A percentile compares a stretch with the other conserved stretches of the same genome.
These are phyloP conservation scores for Kodamaea derodonti DNA, from an alignment of 1,139 yeast species.

Conservation along the genomic window DNA sequence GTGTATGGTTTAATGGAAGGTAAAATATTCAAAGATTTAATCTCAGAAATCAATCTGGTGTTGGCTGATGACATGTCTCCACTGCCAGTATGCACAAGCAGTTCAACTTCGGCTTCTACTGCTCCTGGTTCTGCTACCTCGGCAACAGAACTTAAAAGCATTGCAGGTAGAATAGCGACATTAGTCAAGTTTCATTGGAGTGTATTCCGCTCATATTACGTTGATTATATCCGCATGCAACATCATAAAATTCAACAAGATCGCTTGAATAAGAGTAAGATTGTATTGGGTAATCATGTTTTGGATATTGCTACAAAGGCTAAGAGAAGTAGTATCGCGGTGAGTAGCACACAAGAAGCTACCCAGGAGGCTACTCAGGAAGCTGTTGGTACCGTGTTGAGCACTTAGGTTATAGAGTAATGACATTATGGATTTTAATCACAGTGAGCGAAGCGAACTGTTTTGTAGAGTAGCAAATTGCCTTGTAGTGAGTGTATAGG, in stretches of 20 bases:
- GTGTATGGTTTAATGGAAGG: constrained; percentile 77
- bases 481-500: too few relatives aligned
- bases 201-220: constrained; percentile 60
- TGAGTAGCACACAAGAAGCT: background rate
- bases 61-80: constrained; percentile 7
- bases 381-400: constrained; percentile 10
- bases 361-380: constrained; percentile 2
- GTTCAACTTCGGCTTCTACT: constrained; percentile 5
- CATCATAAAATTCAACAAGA: constrained; percentile 17
- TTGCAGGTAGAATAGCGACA: constrained; percentile 52
- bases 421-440: constrained; percentile 5
- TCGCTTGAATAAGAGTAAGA: constrained; percentile 12
- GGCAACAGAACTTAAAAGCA: constrained; percentile 43
- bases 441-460: too few relatives aligned
- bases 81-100: constrained; percentile 4
- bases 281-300: constrained; percentile 8
- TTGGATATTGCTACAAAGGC: constrained; percentile 8
- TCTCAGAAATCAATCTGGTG: constrained; percentile 25
- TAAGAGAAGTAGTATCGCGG: constrained; percentile 5
- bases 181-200: constrained; percentile 69
- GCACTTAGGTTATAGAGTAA: constrained; percentile 7
- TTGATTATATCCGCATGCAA: constrained; percentile 20
- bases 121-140: constrained; percentile 8
- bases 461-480: too few relatives aligned
- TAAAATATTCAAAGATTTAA: constrained; percentile 53